These are phyloP conservation scores for Trametes cubensis DNA, from an alignment of 768 basidiomycete species.

Conservation along the genomic window DNA sequence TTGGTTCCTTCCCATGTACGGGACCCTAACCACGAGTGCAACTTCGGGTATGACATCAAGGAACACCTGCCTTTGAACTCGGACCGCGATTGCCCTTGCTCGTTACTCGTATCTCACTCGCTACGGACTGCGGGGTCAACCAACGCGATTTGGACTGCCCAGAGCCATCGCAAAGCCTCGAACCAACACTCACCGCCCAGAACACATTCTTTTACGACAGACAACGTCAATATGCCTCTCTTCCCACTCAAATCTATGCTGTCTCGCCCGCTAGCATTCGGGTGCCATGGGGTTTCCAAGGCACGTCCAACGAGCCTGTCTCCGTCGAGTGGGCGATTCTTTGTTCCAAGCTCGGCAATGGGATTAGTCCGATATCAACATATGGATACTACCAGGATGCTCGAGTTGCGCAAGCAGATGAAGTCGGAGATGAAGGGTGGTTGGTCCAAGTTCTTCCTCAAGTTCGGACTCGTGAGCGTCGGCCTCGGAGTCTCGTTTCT, in stretches of 20 bases:
- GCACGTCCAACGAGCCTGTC: not conserved
- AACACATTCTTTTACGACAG: not conserved
- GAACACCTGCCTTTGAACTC: not conserved
- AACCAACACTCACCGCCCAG: not conserved
- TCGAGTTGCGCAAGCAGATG: not conserved
- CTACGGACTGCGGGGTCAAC: not conserved
- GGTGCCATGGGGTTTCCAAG: conserved; percentile 1
- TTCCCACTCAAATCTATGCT: conserved; percentile 8
- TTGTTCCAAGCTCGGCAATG: conserved; percentile 31
- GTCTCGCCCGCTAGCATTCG: conserved; percentile 5
- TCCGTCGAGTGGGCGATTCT: conserved; percentile 1
- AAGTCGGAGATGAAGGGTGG: not conserved
- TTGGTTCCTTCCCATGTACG: not conserved
- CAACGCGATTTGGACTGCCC: not conserved
- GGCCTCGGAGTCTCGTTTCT: conserved; percentile 49
- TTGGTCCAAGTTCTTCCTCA: not conserved
- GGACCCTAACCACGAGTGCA: conserved; percentile 2
- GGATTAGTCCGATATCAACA: not conserved
- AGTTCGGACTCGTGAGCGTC: conserved; percentile 40
- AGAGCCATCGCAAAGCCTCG: not conserved
- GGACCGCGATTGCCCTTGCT: not conserved
- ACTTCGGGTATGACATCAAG: not conserved
- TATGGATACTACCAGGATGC: not conserved
- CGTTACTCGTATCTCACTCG: not conserved
- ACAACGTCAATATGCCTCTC: conserved; percentile 1